These are phyloP conservation scores for Exobasidium cylindrosporum DNA, from an alignment of 1,284 basidiomycete genomes.

Conservation along the genomic window DNA sequence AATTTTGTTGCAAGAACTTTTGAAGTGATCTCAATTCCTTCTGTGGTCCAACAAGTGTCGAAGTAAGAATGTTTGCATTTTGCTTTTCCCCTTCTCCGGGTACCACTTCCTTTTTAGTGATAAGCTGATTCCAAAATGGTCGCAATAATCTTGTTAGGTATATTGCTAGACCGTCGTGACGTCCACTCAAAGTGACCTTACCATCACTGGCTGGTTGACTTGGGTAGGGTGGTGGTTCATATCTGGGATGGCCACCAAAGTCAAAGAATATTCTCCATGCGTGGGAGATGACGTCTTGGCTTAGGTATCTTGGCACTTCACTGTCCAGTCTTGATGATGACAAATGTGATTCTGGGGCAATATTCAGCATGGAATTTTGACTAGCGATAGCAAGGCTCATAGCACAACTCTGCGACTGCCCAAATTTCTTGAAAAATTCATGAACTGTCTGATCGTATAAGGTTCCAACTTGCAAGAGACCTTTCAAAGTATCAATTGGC, in stretches of 20 bases:
- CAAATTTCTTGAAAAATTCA: constrained; percentile 48
- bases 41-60: constrained; percentile 33
- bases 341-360: constrained; percentile 12
- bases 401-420: constrained; percentile 69
- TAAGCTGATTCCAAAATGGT: constrained; percentile 72
- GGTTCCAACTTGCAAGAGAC: constrained; percentile 54
- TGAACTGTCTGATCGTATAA: constrained; percentile 42
- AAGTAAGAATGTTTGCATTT: constrained; percentile 5
- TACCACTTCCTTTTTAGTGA: constrained; percentile 59
- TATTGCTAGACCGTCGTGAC: constrained; percentile 82
- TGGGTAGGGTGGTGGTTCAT: constrained; percentile 21
- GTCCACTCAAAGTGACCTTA: constrained; percentile 75
- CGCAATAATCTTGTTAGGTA: constrained; percentile 81
- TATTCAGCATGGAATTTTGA: constrained; percentile 45
- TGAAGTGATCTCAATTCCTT: constrained; percentile 36
- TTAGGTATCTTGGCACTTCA: constrained; percentile 21
- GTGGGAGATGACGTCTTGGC: constrained; percentile 44
- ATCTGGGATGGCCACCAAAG: constrained; percentile 27
- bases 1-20: constrained; percentile 45
- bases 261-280: constrained; percentile 51
- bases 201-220: constrained; percentile 57
- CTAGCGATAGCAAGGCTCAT: constrained; percentile 75
- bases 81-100: constrained; percentile 10
- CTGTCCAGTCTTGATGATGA: constrained; percentile 5
- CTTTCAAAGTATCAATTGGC: constrained; percentile 73